Evolutionary conservation across 805 yeast genomes (phyloP).

Genomic region (Scheffersomyces coipomensis): DNA sequence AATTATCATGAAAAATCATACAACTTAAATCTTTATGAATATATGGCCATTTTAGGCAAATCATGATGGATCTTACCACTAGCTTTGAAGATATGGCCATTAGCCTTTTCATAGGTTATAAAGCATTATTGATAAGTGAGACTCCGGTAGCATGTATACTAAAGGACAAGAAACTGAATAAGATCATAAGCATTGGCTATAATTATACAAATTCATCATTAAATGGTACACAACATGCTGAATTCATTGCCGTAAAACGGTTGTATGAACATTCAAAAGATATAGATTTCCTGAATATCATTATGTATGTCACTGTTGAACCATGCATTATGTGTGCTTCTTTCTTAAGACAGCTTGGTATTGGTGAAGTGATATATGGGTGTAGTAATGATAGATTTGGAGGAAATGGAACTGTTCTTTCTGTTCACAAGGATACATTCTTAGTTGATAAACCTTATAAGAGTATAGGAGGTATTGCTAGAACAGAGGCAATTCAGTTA

Average conservation of each 20-base stretch:
- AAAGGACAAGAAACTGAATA: conserved; percentile 24
- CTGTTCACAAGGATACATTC: conserved; percentile 29
- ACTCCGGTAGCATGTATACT: conserved; percentile 44
- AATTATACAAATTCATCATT: conserved; percentile 83
- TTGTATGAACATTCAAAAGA: conserved; percentile 8
- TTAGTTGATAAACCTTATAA: conserved; percentile 35
- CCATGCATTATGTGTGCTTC: conserved; percentile 99
- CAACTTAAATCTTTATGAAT: not conserved
- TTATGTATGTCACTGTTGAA: conserved; percentile 90
- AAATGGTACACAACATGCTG: conserved; percentile 92
- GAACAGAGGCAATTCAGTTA: conserved; percentile 80
- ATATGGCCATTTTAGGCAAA: not conserved
- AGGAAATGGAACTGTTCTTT: conserved; percentile 87
- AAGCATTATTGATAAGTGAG: conserved; percentile 34
- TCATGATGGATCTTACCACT: conserved; percentile 10
- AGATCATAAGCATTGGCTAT: conserved; percentile 71
- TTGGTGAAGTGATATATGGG: conserved; percentile 77
- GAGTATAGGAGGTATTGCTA: conserved; percentile 72
- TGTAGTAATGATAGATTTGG: conserved; percentile 96
- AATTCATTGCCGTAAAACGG: conserved; percentile 71
- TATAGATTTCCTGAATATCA: conserved; percentile 47
- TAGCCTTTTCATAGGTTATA: conserved; percentile 36
- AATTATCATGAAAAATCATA: not conserved
- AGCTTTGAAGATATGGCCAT: conserved; percentile 31
- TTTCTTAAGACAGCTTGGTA: conserved; percentile 77